Evolutionary conservation across 768 basidiomycete species (phyloP).

Genomic region (Pulveroboletus sp.): DNA sequence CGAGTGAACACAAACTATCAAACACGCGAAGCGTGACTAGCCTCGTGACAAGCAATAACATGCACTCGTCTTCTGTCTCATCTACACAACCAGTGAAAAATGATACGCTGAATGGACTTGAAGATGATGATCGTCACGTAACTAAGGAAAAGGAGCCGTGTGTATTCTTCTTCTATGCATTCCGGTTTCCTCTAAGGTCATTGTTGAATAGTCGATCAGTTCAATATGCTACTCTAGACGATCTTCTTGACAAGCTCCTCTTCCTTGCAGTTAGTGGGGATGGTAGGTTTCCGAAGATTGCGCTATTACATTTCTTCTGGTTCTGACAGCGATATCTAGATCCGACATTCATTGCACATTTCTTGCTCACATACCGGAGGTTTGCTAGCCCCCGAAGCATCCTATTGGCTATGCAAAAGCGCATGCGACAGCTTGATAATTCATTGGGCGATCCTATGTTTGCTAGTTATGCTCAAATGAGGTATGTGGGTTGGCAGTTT

Average conservation of each 20-base stretch:
- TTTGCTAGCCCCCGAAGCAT: slow-evolving; percentile 79
- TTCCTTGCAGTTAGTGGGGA: slow-evolving; percentile 84
- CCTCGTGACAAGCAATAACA: slow-evolving; percentile 18
- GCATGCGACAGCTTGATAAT: slow-evolving; percentile 74
- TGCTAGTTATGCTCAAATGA: slow-evolving; percentile 86
- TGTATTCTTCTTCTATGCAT: slow-evolving; percentile 22
- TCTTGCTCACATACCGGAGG: slow-evolving; percentile 79
- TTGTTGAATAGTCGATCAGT: slow-evolving; percentile 44
- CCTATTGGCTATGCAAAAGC: slow-evolving; percentile 84
- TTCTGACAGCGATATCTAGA: slow-evolving; percentile 43
- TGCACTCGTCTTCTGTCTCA: slow-evolving; percentile 17
- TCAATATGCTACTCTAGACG: slow-evolving; percentile 75
- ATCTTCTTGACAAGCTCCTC: slow-evolving; percentile 76
- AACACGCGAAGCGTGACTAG: slow-evolving; percentile 29
- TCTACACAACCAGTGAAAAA: slow-evolving; percentile 12
- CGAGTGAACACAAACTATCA: slow-evolving; percentile 28
- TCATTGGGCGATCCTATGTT: slow-evolving; percentile 80
- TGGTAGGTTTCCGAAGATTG: slow-evolving; percentile 42
- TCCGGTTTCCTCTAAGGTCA: slow-evolving; percentile 9
- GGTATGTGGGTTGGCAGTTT: slow-evolving; percentile 39
- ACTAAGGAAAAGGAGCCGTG: slow-evolving; percentile 52
- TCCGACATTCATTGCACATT: slow-evolving; percentile 72
- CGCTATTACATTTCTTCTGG: slow-evolving; percentile 13
- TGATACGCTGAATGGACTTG: slow-evolving; percentile 16
- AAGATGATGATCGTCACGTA: slow-evolving; percentile 24